Evolutionary conservation across 2,329 filamentous ascomycete genomes (phyloP).

Genomic region (Diaporthe vexans): DNA sequence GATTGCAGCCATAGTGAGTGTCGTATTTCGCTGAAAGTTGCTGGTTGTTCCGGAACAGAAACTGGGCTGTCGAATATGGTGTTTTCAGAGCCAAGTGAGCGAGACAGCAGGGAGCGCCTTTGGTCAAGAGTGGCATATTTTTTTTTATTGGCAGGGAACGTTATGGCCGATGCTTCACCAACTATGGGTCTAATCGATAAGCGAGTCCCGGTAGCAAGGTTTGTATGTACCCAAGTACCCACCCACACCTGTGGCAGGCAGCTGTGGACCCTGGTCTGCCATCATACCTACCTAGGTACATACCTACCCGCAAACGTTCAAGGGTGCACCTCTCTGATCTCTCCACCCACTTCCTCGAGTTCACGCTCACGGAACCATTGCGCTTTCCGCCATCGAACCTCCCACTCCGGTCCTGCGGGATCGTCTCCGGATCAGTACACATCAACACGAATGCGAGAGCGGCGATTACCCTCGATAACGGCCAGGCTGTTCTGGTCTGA

Average conservation of each 20-base stretch:
- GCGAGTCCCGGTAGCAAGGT: slow-evolving; percentile 11
- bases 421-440: neutral
- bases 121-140: slow-evolving; percentile 15
- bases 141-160: slow-evolving; percentile 33
- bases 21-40: slow-evolving; percentile 18
- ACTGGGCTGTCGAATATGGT: neutral
- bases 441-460: slow-evolving; percentile 17
- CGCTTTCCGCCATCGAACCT: slow-evolving; percentile 20
- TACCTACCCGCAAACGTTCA: slow-evolving; percentile 31
- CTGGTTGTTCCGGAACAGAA: neutral
- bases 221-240: slow-evolving; percentile 9
- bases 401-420: neutral
- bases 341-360: slow-evolving; percentile 19
- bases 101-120: slow-evolving; percentile 9
- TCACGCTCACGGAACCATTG: slow-evolving; percentile 2
- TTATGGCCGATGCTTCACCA: slow-evolving; percentile 26
- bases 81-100: slow-evolving; percentile 10
- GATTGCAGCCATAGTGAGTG: slow-evolving; percentile 81
- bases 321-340: slow-evolving; percentile 31
- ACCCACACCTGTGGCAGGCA: slow-evolving; percentile 36
- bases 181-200: slow-evolving; percentile 37
- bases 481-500: slow-evolving; percentile 30
- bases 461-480: slow-evolving; percentile 6
- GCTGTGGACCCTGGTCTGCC: slow-evolving; percentile 30
- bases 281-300: slow-evolving; percentile 34